Base-by-base conservation (phyloP, 2,329 filamentous ascomycete genomes). In the Cytospora leucostoma region DNA sequence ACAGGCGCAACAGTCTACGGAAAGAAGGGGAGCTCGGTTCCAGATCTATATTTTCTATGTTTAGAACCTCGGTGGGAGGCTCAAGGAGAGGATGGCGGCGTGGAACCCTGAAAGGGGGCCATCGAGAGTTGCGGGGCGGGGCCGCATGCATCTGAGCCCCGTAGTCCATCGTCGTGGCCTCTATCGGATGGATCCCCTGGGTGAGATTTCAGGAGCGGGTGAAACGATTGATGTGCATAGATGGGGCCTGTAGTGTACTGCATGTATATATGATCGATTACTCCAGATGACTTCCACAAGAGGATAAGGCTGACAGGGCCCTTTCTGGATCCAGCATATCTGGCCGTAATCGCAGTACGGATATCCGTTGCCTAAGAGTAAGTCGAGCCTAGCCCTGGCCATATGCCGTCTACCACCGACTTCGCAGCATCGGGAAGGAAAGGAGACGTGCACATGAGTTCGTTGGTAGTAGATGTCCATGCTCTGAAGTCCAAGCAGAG, bases 181-280 rank as follows among this genome's bases (percentile, higher is more conserved):
- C 17, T 7, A 37, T 60, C 51, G 35, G 51, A 61, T 61, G 58
- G 58, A 47, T 55, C 58, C 27, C 27, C 50, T 17, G 33, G 11
- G 38, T 61, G 58, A 61, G 38, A 61, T 61, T 61, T 49, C 51
- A 61, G 58, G 58, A 61, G 58, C 40, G 34, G 40, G 27, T 27
- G 27, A 61, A 52, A 38, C 47, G n/a, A 55, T 32, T 49, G 44
- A 21, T 19, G n/a, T 47, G 44, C 44, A 47, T 47, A 13, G 8
- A 37, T 8, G 8, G n/a, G 8, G 44, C 44, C 44, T 21, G 11
- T n/a, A n/a, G n/a, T n/a, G n/a, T n/a, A n/a, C n/a, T n/a, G n/a
- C n/a, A n/a, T n/a, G n/a, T 4, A 47, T 47, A 21, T 4, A 47
- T 47, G 12, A 8, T 47, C 21, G 44, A 47, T 21, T 47, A 17